phyloP scores from a whole-genome alignment of 805 yeast species.

The Spathaspora passalidarum region DNA sequence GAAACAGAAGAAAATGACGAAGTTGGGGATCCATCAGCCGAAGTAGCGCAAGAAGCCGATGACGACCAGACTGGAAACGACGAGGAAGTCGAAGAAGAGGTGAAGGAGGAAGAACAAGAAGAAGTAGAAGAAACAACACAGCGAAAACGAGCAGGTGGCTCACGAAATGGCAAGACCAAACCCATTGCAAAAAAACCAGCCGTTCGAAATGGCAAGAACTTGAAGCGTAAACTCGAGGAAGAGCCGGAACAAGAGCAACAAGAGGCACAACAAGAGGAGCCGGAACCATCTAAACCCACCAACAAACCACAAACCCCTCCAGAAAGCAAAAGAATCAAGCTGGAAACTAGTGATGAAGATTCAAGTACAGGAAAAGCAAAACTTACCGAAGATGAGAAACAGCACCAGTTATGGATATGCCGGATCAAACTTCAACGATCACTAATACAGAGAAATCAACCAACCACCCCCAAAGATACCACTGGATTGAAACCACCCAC shows the following conservation, averaged over 20 bases:
- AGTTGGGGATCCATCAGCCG: slow-evolving; percentile 31
- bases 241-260: neutral
- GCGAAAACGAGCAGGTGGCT: slow-evolving; percentile 8
- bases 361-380: slow-evolving; percentile 6
- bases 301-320: slow-evolving; percentile 1
- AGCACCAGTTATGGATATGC: slow-evolving; percentile 46
- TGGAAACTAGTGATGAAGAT: slow-evolving; percentile 7
- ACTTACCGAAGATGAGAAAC: slow-evolving; percentile 36
- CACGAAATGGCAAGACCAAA: slow-evolving; percentile 2
- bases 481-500: slow-evolving; percentile 37
- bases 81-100: slow-evolving; percentile 11
- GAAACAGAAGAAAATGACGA: slow-evolving; percentile 15
- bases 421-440: slow-evolving; percentile 48
- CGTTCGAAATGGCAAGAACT: slow-evolving; percentile 1
- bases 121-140: slow-evolving; percentile 11
- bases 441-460: slow-evolving; percentile 44
- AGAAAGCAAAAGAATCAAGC: slow-evolving; percentile 2
- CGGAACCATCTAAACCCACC: slow-evolving; percentile 2
- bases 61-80: slow-evolving; percentile 8
- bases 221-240: neutral
- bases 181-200: neutral
- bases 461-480: slow-evolving; percentile 36
- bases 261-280: neutral
- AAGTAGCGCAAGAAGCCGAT: slow-evolving; percentile 31
- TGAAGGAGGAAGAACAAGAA: slow-evolving; percentile 11